Base-by-base conservation (phyloP, 208 protist species). In the Trypanosoma scelopori region DNA sequence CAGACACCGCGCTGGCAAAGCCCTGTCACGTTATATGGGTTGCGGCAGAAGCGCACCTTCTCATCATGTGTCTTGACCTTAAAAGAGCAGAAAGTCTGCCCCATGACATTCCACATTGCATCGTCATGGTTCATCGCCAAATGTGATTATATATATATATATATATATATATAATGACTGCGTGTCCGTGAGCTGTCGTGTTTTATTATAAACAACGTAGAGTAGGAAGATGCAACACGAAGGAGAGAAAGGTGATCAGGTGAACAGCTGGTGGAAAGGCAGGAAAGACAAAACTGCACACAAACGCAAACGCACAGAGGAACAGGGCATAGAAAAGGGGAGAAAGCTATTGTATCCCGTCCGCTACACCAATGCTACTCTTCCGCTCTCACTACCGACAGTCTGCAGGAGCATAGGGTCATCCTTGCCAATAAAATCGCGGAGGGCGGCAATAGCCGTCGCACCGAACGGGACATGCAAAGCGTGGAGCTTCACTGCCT, bases 1-100 rank as follows among this genome's bases (percentile, higher is more conserved):
- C 99, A 99, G 18, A 97, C 92, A 48, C 85, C 91, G 23, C 93
- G 82, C 66, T 97, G 94, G 84, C 99, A 99, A 20, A 99, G 76
- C 77, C 98, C 98, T 20, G 97, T 99, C 22, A 99, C 84, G 82
- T 99, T 99, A 84, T 99, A 98, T 59, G 95, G 85, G 79, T 99
- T 98, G 37, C 97, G 88, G 79, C 99, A 99, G 67, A 99, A 99
- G 39, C 90, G 98, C 16, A 98, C 85, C 85, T 93, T 95, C 66
- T 97, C 89, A 66, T 95, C 92, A 65, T 90, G 71, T 9, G 89
- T 93, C 59, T 93, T 95, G 4, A 95, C 89, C 74, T 97, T 97
- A 76, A 93, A 97, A 41, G 92, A 97, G 83, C 92, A 97, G 71
- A 95, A 97, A 47, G 72, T 87, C 76, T 95, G 89, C 50, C 88